A percentile compares a stretch with the other conserved stretches of the same genome.
These are phyloP conservation scores for Pichia thaimueangensis DNA, from an alignment of 805 yeast genomes.

Conservation along the genomic window DNA sequence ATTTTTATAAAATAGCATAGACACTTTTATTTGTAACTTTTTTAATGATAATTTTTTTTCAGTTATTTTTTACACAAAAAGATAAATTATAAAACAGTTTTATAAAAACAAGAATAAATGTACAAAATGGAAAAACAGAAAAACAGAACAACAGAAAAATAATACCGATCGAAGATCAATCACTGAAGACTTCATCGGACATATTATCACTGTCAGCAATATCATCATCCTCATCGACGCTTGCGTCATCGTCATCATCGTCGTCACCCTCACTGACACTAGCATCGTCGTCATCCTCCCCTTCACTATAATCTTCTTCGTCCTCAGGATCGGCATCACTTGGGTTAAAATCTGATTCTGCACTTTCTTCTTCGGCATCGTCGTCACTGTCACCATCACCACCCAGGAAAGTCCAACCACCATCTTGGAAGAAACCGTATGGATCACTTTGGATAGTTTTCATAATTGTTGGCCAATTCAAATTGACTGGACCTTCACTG, in stretches of 20 bases:
- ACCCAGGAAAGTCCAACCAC: constrained; percentile 94
- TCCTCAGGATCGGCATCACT: constrained; percentile 55
- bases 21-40: neutral
- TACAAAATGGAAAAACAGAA: constrained; percentile 3
- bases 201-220: constrained; percentile 26
- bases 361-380: constrained; percentile 61
- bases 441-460: constrained; percentile 90
- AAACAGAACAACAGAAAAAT: neutral
- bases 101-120: neutral
- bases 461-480: constrained; percentile 95
- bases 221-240: constrained; percentile 19
- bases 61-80: neutral
- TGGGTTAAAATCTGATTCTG: constrained; percentile 58
- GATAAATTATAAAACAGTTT: neutral
- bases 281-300: constrained; percentile 20
- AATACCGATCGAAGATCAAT: constrained; percentile 12
- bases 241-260: constrained; percentile 18
- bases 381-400: constrained; percentile 79
- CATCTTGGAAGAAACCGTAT: constrained; percentile 85
- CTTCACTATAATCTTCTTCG: constrained; percentile 38
- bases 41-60: neutral
- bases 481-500: constrained; percentile 90
- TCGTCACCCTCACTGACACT: constrained; percentile 18
- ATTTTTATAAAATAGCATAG: constrained; percentile 35
- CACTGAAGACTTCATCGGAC: constrained; percentile 29